These are phyloP conservation scores for Lantana camara DNA, from an alignment of 257 asterid genomes.

Conservation along the genomic window DNA sequence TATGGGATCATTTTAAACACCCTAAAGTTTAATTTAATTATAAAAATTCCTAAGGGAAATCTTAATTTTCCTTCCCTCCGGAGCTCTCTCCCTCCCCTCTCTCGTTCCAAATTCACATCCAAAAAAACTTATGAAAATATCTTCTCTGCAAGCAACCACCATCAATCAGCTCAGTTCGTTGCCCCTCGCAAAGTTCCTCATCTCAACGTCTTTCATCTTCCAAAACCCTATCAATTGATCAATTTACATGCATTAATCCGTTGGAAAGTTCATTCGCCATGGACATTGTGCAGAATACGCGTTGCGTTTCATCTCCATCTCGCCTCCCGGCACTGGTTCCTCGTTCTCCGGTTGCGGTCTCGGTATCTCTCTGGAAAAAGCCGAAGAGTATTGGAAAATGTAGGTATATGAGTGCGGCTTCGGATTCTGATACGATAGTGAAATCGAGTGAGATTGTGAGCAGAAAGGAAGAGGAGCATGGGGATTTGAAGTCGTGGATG, in stretches of 20 bases:
- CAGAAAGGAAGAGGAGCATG: constrained; percentile 44
- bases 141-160: constrained; percentile 29
- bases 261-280: constrained; percentile 30
- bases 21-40: too few species aligned
- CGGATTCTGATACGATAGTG: constrained; percentile 62
- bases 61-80: constrained; percentile 14
- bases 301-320: constrained; percentile 57
- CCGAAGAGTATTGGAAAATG: constrained; percentile 36
- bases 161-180: not conserved
- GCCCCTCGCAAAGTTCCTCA: constrained; percentile 19
- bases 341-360: constrained; percentile 38
- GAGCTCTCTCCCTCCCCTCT: not conserved
- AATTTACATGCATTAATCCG: constrained; percentile 26
- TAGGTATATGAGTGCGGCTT: constrained; percentile 47
- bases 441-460: constrained; percentile 49
- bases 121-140: constrained; percentile 19
- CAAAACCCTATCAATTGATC: not conserved
- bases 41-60: too few species aligned
- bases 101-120: constrained; percentile 32
- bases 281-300: constrained; percentile 59
- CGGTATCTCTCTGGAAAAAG: constrained; percentile 31
- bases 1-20: too few species aligned
- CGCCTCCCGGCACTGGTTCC: constrained; percentile 44
- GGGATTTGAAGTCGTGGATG: constrained; percentile 91
- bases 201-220: constrained; percentile 2